Evolutionary conservation across 208 protist genomes (phyloP), one percentile per base, ranked within the genome.

Genomic region (Leishmania aethiopica): DNA sequence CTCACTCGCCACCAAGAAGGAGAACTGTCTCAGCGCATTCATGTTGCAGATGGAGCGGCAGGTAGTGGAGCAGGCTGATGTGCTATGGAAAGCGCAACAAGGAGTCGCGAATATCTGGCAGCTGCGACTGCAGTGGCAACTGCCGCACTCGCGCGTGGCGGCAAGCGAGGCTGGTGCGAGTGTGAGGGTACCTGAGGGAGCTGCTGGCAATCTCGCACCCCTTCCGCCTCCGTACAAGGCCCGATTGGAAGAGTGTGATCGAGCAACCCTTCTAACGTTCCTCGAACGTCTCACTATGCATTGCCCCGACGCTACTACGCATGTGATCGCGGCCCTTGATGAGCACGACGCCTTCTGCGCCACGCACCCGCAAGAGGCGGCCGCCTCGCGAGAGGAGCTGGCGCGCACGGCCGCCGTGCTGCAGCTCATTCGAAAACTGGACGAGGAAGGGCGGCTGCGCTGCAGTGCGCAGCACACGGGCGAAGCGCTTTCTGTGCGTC

Each of bases 21-120:
- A 91, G 66, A 88, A 88, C 77, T 85, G 84, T 75, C 75, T 86
- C 75, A 71, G 88, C 70, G 71, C 47, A 25, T 90, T 84, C 81
- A 90, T 91, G 82, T 88, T 86, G 7, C 74, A 82, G 25, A 92
- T 93, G 88, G 90, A 92, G 62, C 87, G 82, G 15, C 62, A 82
- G 71, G 75, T 77, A 42, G 84, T 89, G 51, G 93, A 95, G 80
- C 91, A 96, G 82, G 88, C 86, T 1, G 85, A 82, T 53, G 76
- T 96, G 42, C 89, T 96, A 77, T 90, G 89, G 53, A 78, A 90
- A 66, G 89, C 92, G 25, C 91, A 91, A 57, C 75, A 91, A 42
- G 82, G 77, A 19, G 72, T 95, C n/a, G 59, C 84, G 51, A 25
- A 83, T 2, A 72, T 95, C 19, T 93, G 89, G 88, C 59, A 60